Conservation (phyloP, 495 filamentous ascomycete genomes). For the Pseudoneurospora amorphoporcata region DNA sequence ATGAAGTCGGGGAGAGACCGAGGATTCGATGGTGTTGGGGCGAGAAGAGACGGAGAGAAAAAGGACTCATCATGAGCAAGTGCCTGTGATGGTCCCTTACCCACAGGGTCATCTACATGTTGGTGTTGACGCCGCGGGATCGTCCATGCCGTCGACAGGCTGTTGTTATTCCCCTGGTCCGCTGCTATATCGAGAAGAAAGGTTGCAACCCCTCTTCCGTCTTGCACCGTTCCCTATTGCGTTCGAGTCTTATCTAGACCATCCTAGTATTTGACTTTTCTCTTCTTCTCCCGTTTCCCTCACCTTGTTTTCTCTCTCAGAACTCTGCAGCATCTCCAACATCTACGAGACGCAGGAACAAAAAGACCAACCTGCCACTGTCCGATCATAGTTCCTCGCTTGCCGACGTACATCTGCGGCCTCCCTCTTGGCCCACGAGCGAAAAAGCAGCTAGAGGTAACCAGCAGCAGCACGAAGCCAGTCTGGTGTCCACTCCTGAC, state of each 20-base stretch:
- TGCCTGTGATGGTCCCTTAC: background rate
- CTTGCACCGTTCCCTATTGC: background rate
- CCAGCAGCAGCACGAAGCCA: constrained; percentile 15
- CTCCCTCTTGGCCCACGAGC: constrained; percentile 15
- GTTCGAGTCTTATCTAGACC: constrained; percentile 7
- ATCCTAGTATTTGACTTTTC: background rate
- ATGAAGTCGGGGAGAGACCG: background rate
- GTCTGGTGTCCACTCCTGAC: constrained; percentile 19
- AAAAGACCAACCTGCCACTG: constrained; percentile 2
- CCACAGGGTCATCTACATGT: background rate
- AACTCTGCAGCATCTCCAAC: background rate
- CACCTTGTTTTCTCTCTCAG: background rate
- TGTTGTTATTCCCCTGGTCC: background rate
- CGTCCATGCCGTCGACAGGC: background rate
- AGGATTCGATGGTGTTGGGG: background rate
- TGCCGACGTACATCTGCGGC: constrained; percentile 11
- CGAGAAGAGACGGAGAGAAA: background rate
- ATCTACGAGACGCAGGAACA: constrained; percentile 10
- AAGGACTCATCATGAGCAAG: background rate
- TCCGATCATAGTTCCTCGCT: constrained; percentile 7
- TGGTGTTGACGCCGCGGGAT: background rate
- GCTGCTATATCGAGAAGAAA: constrained; percentile 11
- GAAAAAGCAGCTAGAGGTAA: background rate
- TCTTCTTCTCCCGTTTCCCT: constrained; percentile 1
- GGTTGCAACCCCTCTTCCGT: constrained; percentile 5